A percentile compares a stretch with the other conserved stretches of the same genome.
phyloP scores from a whole-genome alignment of 1,284 basidiomycete species.

The Austropuccinia psidii region DNA sequence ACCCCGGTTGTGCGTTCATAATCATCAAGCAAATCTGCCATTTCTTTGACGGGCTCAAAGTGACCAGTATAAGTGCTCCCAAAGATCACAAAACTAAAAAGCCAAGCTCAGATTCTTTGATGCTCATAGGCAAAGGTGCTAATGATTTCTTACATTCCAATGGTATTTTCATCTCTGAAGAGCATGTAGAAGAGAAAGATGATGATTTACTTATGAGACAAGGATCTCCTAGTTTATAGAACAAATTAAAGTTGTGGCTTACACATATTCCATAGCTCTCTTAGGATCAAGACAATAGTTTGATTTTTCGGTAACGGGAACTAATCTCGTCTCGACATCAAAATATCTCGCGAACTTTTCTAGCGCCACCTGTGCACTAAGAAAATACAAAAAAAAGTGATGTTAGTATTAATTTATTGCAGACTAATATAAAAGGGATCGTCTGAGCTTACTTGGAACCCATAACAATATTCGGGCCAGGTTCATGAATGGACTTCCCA shows the following conservation, averaged over 20 bases:
- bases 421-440: neutral
- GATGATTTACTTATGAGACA: neutral
- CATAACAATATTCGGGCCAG: constrained; percentile 56
- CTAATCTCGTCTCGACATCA: constrained; percentile 71
- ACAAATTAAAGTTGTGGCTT: constrained; percentile 69
- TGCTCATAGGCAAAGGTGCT: constrained; percentile 51
- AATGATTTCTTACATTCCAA: constrained; percentile 70
- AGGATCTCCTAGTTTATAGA: constrained; percentile 41
- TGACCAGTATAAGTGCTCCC: constrained; percentile 79
- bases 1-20: constrained; percentile 71
- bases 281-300: constrained; percentile 75
- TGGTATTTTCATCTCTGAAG: constrained; percentile 48
- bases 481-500: constrained; percentile 77
- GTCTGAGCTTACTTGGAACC: constrained; percentile 37
- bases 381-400: constrained; percentile 64
- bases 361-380: constrained; percentile 74
- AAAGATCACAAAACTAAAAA: constrained; percentile 40
- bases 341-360: constrained; percentile 70
- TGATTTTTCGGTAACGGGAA: constrained; percentile 66
- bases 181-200: neutral
- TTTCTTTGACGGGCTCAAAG: constrained; percentile 83
- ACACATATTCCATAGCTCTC: constrained; percentile 70
- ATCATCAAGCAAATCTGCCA: constrained; percentile 74
- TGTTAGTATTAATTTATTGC: constrained; percentile 49
- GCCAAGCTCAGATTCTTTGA: constrained; percentile 39